phyloP scores from a whole-genome alignment of 805 yeast genomes.

The Metschnikowia borealis region DNA sequence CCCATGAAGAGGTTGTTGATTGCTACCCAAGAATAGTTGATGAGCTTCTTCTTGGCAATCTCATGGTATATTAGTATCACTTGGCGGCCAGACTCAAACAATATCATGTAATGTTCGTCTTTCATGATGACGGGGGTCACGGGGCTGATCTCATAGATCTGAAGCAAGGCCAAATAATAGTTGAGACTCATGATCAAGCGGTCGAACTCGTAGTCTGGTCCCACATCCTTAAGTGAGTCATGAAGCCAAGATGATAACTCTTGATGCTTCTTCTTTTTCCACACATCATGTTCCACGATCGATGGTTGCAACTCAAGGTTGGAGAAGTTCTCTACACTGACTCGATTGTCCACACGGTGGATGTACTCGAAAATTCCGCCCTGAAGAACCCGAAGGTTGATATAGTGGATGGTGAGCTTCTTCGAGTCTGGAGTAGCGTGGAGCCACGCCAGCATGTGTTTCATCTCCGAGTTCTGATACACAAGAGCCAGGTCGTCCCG shows the following conservation, averaged over 20 bases:
- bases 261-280: constrained; percentile 7
- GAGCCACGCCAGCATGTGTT: background rate
- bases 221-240: background rate
- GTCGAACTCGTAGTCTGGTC: background rate
- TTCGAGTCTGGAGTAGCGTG: background rate
- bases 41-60: constrained; percentile 3
- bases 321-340: background rate
- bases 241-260: constrained; percentile 6
- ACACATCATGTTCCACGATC: background rate
- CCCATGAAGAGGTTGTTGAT: constrained; percentile 14
- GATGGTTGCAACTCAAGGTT: background rate
- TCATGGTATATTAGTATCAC: constrained; percentile 13
- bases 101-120: constrained; percentile 4
- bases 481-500: constrained; percentile 7
- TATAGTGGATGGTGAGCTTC: constrained; percentile 5
- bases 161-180: constrained; percentile 11
- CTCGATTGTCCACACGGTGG: constrained; percentile 6
- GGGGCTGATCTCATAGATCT: constrained; percentile 10
- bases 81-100: constrained; percentile 11
- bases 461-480: background rate
- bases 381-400: constrained; percentile 9
- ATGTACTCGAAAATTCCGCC: constrained; percentile 8
- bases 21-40: constrained; percentile 19
- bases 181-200: constrained; percentile 10
- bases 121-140: constrained; percentile 9